Evolutionary conservation across 345 rosid species (phyloP).

Genomic region (Gossypium thurberi): DNA sequence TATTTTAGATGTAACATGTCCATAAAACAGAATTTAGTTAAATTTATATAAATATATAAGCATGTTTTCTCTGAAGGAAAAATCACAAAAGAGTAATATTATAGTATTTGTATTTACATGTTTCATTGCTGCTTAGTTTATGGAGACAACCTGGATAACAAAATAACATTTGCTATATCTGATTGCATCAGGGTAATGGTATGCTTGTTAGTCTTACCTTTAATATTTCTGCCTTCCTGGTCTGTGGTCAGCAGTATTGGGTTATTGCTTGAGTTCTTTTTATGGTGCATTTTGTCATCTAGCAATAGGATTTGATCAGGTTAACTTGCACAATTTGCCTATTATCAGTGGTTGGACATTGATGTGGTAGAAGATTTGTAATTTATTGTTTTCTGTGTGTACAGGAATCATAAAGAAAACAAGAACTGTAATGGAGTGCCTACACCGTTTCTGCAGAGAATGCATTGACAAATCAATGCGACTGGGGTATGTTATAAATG

Average conservation of each 20-base stretch:
- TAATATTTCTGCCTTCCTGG: background rate
- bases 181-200: background rate
- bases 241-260: background rate
- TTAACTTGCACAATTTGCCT: background rate
- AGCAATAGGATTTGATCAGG: background rate
- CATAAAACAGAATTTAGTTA: background rate
- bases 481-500: conserved; percentile 58
- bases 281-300: background rate
- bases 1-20: background rate
- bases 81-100: background rate
- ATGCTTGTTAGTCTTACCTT: background rate
- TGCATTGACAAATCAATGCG: conserved; percentile 98
- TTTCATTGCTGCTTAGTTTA: background rate
- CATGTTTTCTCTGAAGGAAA: background rate
- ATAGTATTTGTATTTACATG: background rate
- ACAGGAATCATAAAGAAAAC: conserved; percentile 94
- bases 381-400: conserved; percentile 10
- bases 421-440: conserved; percentile 91
- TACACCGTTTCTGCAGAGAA: conserved; percentile 90
- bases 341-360: background rate
- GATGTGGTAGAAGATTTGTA: background rate
- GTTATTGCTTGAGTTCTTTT: background rate
- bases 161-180: background rate
- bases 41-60: background rate
- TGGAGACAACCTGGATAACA: background rate